Conservation (phyloP, 306 rosid genomes). For the Inga oerstediana region DNA sequence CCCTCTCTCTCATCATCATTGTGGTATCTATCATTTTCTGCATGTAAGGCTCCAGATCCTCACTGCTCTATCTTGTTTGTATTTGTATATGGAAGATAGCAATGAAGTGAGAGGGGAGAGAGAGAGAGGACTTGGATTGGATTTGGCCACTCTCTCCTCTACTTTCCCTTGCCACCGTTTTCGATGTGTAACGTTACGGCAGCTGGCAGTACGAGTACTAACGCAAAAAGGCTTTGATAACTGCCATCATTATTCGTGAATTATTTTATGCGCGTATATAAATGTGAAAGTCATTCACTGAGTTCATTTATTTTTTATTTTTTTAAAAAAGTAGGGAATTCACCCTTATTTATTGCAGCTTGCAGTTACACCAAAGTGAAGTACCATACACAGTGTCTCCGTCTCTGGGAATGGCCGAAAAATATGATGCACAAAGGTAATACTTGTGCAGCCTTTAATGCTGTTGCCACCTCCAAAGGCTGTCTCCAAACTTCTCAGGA, state of each 20-base stretch:
- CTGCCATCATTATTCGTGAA: background rate
- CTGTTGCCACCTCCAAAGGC: background rate
- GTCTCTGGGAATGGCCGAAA: constrained; percentile 13
- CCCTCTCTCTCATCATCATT: constrained; percentile 33
- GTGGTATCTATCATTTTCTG: constrained; percentile 58
- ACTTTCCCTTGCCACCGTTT: constrained; percentile 11
- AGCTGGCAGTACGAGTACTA: background rate
- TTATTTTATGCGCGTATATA: background rate
- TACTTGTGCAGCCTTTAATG: background rate
- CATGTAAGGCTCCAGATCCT: constrained; percentile 35
- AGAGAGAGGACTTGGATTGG: background rate
- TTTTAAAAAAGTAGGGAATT: background rate
- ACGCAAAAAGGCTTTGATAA: background rate
- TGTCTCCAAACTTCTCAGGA: background rate
- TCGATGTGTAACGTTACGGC: background rate
- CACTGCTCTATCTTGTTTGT: constrained; percentile 14
- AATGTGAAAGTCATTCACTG: background rate
- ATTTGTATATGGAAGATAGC: constrained; percentile 4
- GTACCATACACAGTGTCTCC: constrained; percentile 15
- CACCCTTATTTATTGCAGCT: background rate
- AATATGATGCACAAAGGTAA: background rate
- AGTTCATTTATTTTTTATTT: background rate
- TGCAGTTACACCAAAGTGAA: constrained; percentile 16
- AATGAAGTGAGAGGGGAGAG: background rate
- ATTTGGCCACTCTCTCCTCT: background rate